phyloP scores from a whole-genome alignment of 345 rosid genomes.

The Gossypium turneri region DNA sequence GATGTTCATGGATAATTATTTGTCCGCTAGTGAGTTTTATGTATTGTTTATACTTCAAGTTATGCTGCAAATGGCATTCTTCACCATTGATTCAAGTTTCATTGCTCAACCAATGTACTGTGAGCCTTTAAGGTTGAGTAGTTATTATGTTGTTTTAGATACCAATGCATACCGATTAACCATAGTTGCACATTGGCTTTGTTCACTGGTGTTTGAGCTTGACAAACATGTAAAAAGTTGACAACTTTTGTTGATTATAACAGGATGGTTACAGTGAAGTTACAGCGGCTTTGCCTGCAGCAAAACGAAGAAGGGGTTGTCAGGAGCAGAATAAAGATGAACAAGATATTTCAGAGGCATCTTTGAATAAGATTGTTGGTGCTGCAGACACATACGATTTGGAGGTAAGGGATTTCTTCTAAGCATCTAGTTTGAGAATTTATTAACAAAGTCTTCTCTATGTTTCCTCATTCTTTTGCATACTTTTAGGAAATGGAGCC shows the following conservation, averaged over 20 bases:
- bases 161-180: not conserved
- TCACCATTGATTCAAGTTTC: not conserved
- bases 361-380: conserved; percentile 52
- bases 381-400: conserved; percentile 47
- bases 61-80: not conserved
- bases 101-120: not conserved
- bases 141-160: no score
- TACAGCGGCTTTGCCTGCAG: conserved; percentile 33
- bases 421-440: not conserved
- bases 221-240: not conserved
- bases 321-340: conserved; percentile 44
- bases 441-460: not conserved
- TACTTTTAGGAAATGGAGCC: conserved; percentile 60
- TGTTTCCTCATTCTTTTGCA: not conserved
- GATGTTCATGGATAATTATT: not conserved
- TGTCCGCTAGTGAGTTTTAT: not conserved
- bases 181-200: not conserved
- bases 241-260: conserved; percentile 4
- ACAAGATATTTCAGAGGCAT: conserved; percentile 44
- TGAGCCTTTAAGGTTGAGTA: not conserved
- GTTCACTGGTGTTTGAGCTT: not conserved
- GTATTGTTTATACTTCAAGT: not conserved
- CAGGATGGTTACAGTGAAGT: conserved; percentile 36
- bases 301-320: conserved; percentile 41
- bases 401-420: conserved; percentile 28